Base-by-base conservation (phyloP, 805 yeast species). In the Yamadazyma laniorum region DNA sequence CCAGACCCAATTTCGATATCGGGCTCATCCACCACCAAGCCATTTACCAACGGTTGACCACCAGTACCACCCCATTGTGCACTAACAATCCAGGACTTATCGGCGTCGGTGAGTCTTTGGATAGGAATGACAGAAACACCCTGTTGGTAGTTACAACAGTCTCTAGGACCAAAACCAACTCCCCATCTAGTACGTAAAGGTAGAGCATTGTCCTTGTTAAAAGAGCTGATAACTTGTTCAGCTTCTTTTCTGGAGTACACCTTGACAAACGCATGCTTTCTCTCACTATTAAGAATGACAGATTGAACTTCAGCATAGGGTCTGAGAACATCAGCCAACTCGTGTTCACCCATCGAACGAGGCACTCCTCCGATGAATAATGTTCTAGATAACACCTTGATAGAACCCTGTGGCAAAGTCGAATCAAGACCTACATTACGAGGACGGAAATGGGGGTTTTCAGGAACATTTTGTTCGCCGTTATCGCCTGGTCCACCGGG, bases 51-150 rank as follows among this genome's bases (percentile, higher is more conserved):
- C 6, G 90, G 88, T 55, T 73, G 77, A 14, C 96, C 97, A 35
- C 91, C 95, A 29, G 96, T 85, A 51, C 99, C 99, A 49, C 99
- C 99, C 89, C 95, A 89, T 61, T 87, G 91, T 3, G 98, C 96
- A 41, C 75, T 68, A 25, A 79, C 84, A 9, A 87, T 77, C 99
- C 99, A 93, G 45, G 83, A 72, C 54, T 74, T 79, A 61, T 93
- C 99, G 15, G 97, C 96, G 43, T 93, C 99, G 0, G 99, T 93
- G 50, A 93, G 73, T 52, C 96, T 77, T 42, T 77, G 77, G 34
- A 93, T 66, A 12, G 98, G 96, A 44, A 93, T 88, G 25, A 89
- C 77, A 43, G 95, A 84, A 26, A 82, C 74, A 45, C 99, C 99
- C 41, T 82, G 82, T 55, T 82, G 90, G 63, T 93, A 93, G 63